Evolutionary conservation across 495 filamentous ascomycete genomes (phyloP), one percentile per base, ranked within the genome.

Genomic region (Friedmanniomyces simplex): DNA sequence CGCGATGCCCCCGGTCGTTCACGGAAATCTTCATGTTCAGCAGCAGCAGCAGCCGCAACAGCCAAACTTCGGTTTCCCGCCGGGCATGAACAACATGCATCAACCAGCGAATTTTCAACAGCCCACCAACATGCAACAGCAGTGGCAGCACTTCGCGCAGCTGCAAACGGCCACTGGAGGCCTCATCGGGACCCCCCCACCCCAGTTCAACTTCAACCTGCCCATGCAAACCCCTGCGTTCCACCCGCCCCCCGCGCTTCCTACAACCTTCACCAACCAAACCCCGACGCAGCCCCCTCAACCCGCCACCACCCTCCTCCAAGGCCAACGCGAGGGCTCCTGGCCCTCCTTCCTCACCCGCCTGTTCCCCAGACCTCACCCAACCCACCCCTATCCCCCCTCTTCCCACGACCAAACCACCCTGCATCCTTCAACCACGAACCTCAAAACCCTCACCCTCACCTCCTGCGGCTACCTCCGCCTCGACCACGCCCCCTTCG

Each of bases 391-490:
- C 61, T 39, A 8, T 7, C 20, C 42, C 25, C 21, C 14, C 16
- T n/a, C 24, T 32, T 20, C 52, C 10, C 48, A 52, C 34, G 28
- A 63, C 18, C 6, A 47, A 14, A 41, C 22, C 10, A 45, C 49
- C 12, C 6, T 30, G 16, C 54, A 30, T 36, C 62, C 53, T n/a
- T n/a, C n/a, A 18, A 24, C 25, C 20, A 51, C 45, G 18, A 34
- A 42, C 20, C 52, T 66, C 1, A 26, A 28, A 28, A 47, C 13
- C 13, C 53, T 72, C 41, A 42, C 54, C 5, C 63, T 72, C 50
- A 51, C 55, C 5, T 68, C 66, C 3, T 71, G 68, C 55, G 70
- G 70, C 62, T 72, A 72, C 57, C 66, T 54, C 12, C 41, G 47
- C 14, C 61, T 72, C 24, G 48, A 54, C 37, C 6, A 7, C 24